Percentiles rank a stretch among this genome's conserved stretches.
These are phyloP conservation scores for Penstemon newberryi DNA, from an alignment of 257 asterid genomes.

Conservation along the genomic window DNA sequence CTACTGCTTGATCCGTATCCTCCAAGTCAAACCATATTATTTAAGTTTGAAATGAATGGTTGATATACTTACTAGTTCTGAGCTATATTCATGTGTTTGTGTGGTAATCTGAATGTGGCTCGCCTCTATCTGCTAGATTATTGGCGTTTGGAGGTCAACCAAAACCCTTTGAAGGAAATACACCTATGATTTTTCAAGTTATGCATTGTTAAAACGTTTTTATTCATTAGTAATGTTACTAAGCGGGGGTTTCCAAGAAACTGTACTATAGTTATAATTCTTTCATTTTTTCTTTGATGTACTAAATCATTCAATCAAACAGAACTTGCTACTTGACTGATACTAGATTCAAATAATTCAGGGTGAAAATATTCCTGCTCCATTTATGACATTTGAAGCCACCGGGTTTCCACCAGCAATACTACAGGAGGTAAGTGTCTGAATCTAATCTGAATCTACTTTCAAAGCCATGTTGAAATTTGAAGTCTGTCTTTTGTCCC, in stretches of 20 bases:
- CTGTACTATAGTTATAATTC: background rate
- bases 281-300: slow-evolving; percentile 4
- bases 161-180: background rate
- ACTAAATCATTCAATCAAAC: slow-evolving; percentile 11
- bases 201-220: background rate
- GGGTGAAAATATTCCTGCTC: slow-evolving; percentile 95
- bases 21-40: no score
- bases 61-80: background rate
- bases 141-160: background rate
- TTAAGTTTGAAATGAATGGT: no score
- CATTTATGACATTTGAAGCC: slow-evolving; percentile 89
- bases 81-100: no score
- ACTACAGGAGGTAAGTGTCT: slow-evolving; percentile 76
- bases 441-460: slow-evolving; percentile 20
- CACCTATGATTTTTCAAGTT: background rate
- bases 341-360: slow-evolving; percentile 33
- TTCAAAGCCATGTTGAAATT: slow-evolving; percentile 14
- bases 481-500: slow-evolving; percentile 24
- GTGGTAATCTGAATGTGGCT: background rate
- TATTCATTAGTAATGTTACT: background rate
- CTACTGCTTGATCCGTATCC: no score
- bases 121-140: background rate
- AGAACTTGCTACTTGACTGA: slow-evolving; percentile 27
- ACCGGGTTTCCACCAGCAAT: slow-evolving; percentile 93
- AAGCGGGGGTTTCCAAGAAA: background rate